phyloP scores from a whole-genome alignment of 2,329 filamentous ascomycete genomes.

The Botrytis paeoniae region DNA sequence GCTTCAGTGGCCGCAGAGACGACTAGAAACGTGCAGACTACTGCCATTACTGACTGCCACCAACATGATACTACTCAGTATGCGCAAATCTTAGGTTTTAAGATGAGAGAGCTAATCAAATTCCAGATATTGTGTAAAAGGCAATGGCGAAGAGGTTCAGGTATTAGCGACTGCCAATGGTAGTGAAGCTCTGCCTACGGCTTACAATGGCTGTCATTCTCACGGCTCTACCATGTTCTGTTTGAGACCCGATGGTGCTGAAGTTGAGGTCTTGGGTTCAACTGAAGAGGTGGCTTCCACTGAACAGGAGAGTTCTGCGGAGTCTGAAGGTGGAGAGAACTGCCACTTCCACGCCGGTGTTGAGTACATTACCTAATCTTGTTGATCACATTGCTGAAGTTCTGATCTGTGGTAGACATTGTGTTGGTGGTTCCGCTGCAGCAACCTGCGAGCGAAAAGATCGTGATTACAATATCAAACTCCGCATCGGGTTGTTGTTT shows the following conservation, averaged over 20 bases:
- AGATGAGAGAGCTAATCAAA: background rate
- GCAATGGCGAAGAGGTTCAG: slow-evolving; percentile 1
- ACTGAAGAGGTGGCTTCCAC: background rate
- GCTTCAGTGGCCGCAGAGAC: background rate
- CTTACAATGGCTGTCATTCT: background rate
- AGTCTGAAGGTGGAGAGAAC: background rate
- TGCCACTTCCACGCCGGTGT: background rate
- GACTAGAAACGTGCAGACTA: background rate
- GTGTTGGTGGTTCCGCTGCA: background rate
- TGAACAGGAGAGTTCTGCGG: background rate
- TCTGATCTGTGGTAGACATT: background rate
- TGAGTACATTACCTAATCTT: background rate
- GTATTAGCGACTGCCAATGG: background rate
- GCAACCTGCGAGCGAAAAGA: background rate
- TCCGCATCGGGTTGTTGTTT: slow-evolving; percentile 1
- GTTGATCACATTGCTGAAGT: background rate
- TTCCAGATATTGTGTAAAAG: background rate
- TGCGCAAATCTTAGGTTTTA: background rate
- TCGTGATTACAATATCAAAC: slow-evolving; percentile 3
- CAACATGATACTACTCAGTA: slow-evolving; percentile 6
- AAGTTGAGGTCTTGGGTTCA: background rate
- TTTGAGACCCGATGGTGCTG: background rate
- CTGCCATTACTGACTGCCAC: background rate
- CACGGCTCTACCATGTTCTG: background rate
- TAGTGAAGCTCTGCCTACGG: background rate